Percentiles rank a stretch among this genome's conserved stretches.
Evolutionary conservation across 192 early-diverging fungal genomes (phyloP).

Genomic region (Backusella psychrophila): DNA sequence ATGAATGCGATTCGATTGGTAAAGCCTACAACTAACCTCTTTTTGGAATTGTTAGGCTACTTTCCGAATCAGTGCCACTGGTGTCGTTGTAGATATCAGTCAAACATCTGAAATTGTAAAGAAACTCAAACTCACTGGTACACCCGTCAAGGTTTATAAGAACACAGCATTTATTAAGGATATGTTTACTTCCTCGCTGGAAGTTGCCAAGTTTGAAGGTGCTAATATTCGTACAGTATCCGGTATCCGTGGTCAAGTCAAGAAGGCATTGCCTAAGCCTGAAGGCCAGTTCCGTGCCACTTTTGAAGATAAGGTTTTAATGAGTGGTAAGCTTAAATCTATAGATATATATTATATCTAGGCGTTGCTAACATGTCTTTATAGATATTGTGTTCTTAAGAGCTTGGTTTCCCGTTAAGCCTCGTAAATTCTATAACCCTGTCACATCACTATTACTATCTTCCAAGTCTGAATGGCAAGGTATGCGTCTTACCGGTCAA

Average conservation of each 20-base stretch:
- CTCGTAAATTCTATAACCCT: conserved; percentile 96
- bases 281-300: conserved; percentile 94
- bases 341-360: background rate
- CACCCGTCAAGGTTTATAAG: conserved; percentile 92
- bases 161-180: conserved; percentile 98
- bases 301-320: conserved; percentile 97
- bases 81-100: conserved; percentile 91
- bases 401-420: conserved; percentile 95
- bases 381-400: conserved; percentile 96
- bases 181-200: conserved; percentile 96
- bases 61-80: conserved; percentile 97
- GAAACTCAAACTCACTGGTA: conserved; percentile 97
- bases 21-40: background rate
- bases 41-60: conserved; percentile 30
- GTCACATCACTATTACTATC: conserved; percentile 87
- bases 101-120: conserved; percentile 95
- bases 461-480: conserved; percentile 76
- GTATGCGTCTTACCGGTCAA: conserved; percentile 87
- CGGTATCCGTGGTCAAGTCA: conserved; percentile 97
- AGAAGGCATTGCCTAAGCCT: conserved; percentile 82
- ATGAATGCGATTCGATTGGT: background rate
- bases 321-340: conserved; percentile 63
- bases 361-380: conserved; percentile 15
- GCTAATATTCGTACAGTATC: conserved; percentile 93
- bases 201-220: conserved; percentile 99